Conservation (phyloP, 2,329 filamentous ascomycete genomes). For the Aspergillus ibericus region DNA sequence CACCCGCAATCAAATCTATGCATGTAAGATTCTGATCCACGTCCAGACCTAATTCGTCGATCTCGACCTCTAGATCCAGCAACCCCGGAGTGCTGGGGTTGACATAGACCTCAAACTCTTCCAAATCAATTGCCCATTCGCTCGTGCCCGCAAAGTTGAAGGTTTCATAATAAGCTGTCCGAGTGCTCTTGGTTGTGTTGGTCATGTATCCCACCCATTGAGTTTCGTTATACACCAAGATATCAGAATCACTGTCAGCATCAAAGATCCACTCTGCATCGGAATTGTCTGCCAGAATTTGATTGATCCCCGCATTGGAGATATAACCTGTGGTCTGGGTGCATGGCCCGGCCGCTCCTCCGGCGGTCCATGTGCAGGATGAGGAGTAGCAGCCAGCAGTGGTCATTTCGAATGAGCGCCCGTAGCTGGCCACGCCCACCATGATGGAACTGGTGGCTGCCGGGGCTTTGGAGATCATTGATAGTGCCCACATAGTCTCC, state of each 20-base stretch:
- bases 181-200: not conserved
- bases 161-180: slow-evolving; percentile 4
- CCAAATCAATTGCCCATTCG: slow-evolving; percentile 1
- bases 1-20: too few species aligned
- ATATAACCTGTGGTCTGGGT: not conserved
- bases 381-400: slow-evolving; percentile 30
- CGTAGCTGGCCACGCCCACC: slow-evolving; percentile 36
- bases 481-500: slow-evolving; percentile 34
- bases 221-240: slow-evolving; percentile 8
- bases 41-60: too few species aligned
- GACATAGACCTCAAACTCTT: not conserved
- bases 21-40: too few species aligned
- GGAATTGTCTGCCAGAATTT: not conserved
- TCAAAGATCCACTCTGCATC: not conserved
- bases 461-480: slow-evolving; percentile 24
- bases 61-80: too few species aligned
- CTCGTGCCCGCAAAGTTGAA: not conserved
- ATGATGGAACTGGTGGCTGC: slow-evolving; percentile 26
- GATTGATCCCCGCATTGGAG: not conserved
- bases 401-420: slow-evolving; percentile 34
- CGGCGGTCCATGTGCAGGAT: slow-evolving; percentile 25
- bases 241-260: not conserved
- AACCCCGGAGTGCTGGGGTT: too few species aligned
- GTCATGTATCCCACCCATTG: slow-evolving; percentile 13
- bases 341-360: slow-evolving; percentile 32